Percentiles rank a stretch among this genome's conserved stretches.
These are phyloP conservation scores for Nephromyces sp. DNA, from an alignment of 169 alveolate species.

Conservation along the genomic window DNA sequence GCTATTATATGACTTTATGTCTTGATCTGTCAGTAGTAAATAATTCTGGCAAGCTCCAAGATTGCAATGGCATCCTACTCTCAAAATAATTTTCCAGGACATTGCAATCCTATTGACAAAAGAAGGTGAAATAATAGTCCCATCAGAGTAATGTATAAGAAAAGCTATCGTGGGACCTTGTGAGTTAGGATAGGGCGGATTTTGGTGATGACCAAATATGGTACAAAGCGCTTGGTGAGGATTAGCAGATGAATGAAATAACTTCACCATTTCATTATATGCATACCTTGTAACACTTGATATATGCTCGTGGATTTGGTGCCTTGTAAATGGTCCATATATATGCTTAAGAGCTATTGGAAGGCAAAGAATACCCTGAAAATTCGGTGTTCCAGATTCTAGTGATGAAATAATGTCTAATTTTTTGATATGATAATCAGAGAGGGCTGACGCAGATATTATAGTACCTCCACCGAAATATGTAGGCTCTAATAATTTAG, in stretches of 20 bases:
- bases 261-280: background rate
- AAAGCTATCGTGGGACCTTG: constrained; percentile 19
- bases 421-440: background rate
- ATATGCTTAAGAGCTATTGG: constrained; percentile 32
- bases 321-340: background rate
- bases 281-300: constrained; percentile 5
- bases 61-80: constrained; percentile 48
- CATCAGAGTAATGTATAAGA: constrained; percentile 26
- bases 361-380: constrained; percentile 43
- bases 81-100: constrained; percentile 17
- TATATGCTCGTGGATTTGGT: background rate
- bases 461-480: constrained; percentile 50
- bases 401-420: background rate
- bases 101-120: constrained; percentile 32
- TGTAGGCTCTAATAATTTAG: background rate
- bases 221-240: background rate
- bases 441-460: constrained; percentile 6
- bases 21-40: constrained; percentile 21
- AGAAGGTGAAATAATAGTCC: constrained; percentile 21
- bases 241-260: background rate
- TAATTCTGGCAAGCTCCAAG: constrained; percentile 41
- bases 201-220: background rate
- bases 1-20: constrained; percentile 14
- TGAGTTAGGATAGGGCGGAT: background rate
- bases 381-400: background rate